A percentile compares a stretch with the other conserved stretches of the same genome.
Conservation (phyloP, 1,139 yeast species). For the Yamadazyma friedrichii region DNA sequence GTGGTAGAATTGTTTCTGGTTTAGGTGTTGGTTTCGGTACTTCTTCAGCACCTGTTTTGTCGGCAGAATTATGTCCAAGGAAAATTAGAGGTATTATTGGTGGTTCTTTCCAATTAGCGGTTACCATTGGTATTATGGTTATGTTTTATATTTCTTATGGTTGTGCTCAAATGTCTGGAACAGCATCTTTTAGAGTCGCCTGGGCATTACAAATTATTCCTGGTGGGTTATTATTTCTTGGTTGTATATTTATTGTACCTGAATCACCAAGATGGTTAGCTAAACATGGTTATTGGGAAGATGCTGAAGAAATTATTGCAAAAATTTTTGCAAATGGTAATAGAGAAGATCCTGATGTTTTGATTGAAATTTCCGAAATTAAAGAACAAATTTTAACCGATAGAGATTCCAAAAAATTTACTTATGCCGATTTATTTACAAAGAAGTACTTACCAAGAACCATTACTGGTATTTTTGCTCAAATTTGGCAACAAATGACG, state of each 20-base stretch:
- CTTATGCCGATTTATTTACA: slow-evolving; percentile 47
- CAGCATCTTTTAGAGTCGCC: slow-evolving; percentile 61
- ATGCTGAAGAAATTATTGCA: slow-evolving; percentile 54
- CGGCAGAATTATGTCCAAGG: slow-evolving; percentile 70
- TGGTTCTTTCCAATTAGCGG: slow-evolving; percentile 65
- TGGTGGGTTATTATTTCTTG: slow-evolving; percentile 49
- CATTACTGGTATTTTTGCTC: slow-evolving; percentile 52
- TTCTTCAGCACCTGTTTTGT: slow-evolving; percentile 69
- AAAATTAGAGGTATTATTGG: slow-evolving; percentile 66
- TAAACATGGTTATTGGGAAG: slow-evolving; percentile 63
- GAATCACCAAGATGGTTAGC: slow-evolving; percentile 80
- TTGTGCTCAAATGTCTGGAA: slow-evolving; percentile 48
- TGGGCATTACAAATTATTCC: slow-evolving; percentile 71
- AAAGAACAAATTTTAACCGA: slow-evolving; percentile 47
- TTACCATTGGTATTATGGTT: slow-evolving; percentile 63
- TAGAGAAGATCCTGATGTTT: slow-evolving; percentile 50
- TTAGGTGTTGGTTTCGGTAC: slow-evolving; percentile 71
- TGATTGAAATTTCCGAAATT: slow-evolving; percentile 58
- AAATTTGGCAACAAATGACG: slow-evolving; percentile 61
- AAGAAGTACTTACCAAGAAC: slow-evolving; percentile 48
- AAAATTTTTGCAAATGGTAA: slow-evolving; percentile 56
- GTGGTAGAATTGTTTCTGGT: slow-evolving; percentile 68
- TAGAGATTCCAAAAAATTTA: slow-evolving; percentile 32
- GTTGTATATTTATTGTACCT: slow-evolving; percentile 50
- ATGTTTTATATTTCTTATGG: slow-evolving; percentile 65